Evolutionary conservation across 2,329 filamentous ascomycete species (phyloP), one percentile per base, ranked within the genome.

Genomic region (Ophiostoma novo-ulmi): DNA sequence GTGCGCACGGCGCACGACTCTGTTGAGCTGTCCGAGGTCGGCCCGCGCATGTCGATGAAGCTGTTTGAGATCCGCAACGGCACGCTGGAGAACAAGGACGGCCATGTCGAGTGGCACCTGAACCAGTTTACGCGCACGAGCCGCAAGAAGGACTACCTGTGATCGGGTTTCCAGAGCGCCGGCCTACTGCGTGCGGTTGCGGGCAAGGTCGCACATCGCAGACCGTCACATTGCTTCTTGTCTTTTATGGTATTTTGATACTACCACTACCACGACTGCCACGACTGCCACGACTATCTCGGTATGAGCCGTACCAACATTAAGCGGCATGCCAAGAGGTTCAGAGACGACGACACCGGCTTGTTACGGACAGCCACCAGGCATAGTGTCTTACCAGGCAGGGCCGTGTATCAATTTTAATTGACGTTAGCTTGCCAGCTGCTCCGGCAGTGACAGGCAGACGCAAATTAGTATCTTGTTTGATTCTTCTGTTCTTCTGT

Each of bases 31-130:
- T 90, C 91, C 17, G 93, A 97, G 79, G 93, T 97, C 68, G 93
- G 94, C 0, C 95, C 95, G 1, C 86, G 95, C 71, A 97, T 98
- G 92, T 97, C 93, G n/a, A 95, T 98, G 93, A 86, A 93, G 75
- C 83, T 93, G 69, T 99, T 98, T 78, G 93, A 98, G 82, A 97
- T 99, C 73, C 86, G 94, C 66, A 90, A 90, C 69, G 94, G 95
- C 20, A 97, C 94, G 4, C 82, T 97, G 72, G 95, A 98, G 78
- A 97, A 94, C 77, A 96, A 96, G 80, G 92, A 96, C 75, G 94
- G 94, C 4, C 95, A 99, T 80, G 89, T 96, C 5, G 95, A 99
- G 81, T 99, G 95, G 95, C 91, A 95, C 74, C 84, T 99, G 74
- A 96, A 92, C 73, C 94, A 97, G 78, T 99, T 97, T 80, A 99